Evolutionary conservation across 2,329 filamentous ascomycete genomes (phyloP).

Genomic region (Paracoccidioides brasiliensis): DNA sequence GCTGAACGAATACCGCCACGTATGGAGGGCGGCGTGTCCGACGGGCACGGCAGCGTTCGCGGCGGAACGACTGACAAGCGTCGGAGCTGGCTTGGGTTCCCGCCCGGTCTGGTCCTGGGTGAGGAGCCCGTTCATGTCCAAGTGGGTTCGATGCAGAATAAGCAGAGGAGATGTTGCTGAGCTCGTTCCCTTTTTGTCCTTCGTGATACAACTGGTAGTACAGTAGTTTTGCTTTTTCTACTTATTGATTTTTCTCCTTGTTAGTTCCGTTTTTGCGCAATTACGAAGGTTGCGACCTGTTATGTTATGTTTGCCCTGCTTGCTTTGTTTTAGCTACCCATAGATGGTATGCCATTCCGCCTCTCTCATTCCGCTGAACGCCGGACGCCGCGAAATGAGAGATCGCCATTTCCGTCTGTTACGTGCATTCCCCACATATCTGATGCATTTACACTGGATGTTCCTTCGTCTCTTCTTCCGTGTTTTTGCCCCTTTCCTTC

Average conservation of each 20-base stretch:
- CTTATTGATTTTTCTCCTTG: not conserved
- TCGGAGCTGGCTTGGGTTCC: conserved; percentile 53
- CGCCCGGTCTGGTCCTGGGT: conserved; percentile 31
- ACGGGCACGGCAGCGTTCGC: conserved; percentile 46
- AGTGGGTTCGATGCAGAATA: conserved; percentile 22
- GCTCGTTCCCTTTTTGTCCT: conserved; percentile 2
- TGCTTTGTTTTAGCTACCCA: too few relatives aligned
- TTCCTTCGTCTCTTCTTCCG: not conserved
- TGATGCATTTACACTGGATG: not conserved
- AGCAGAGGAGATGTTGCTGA: conserved; percentile 31
- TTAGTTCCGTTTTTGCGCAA: not conserved
- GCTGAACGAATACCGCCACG: conserved; percentile 28
- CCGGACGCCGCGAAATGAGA: not conserved
- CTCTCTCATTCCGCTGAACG: not conserved
- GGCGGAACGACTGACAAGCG: conserved; percentile 47
- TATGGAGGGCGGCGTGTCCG: conserved; percentile 32
- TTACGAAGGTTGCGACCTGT: too few relatives aligned
- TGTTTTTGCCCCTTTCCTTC: not conserved
- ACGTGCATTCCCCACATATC: not conserved
- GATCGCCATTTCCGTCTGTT: not conserved
- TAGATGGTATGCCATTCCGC: too few relatives aligned
- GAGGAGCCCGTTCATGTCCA: conserved; percentile 20
- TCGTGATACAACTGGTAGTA: not conserved
- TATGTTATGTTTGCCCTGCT: too few relatives aligned
- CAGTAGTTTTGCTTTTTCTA: not conserved